Base-by-base conservation (phyloP, 2,329 filamentous ascomycete genomes). In the Penicillium concentricum region DNA sequence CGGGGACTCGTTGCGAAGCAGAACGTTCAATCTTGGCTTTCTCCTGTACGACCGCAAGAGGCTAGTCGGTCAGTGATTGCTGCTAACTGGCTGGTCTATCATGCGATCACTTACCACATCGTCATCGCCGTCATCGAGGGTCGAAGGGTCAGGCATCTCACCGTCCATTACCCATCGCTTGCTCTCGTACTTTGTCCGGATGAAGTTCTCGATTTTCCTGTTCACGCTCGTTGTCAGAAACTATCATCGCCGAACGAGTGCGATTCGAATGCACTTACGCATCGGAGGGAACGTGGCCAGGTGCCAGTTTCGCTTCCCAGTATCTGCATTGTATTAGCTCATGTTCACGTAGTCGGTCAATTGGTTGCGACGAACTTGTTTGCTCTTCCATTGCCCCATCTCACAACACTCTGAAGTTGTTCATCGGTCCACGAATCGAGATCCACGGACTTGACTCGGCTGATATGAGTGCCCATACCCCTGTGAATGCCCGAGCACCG, bases 131-230 rank as follows among this genome's bases (percentile, higher is more conserved):
- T 91, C 90, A 72, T 95, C 91, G 50, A 99, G 78, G 2, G 89
- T 90, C 3, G 90, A 83, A n/a, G 95, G 94, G 72, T 97, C 92
- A 5, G 95, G 95, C 72, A 95, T 93, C 5, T 87, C 87, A 1
- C 94, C 94, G 59, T 99, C 94, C 92, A 97, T 97, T n/a, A 92
- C 89, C 94, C 94, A 99, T 78, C 95, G 84, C 84, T 96, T 97
- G 52, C 94, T 89, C 75, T 99, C 94, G 76, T 99, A 99, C 77
- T 99, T 99, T 55, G 95, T 99, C 65, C 94, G 87, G 69, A 99
- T 97, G 72, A 99, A 99, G 81, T 97, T 99, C 83, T 99, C 94
- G 67, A 99, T 97, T 83, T 99, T 99, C 65, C 82, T 84, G 58
- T 52, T 34, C 22, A 22, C 54, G 9, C 2, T 26, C 20, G 16